A percentile compares a stretch with the other conserved stretches of the same genome.
Evolutionary conservation across 352 stramenopile genomes (phyloP).

Genomic region (Phytophthora ohioensis): DNA sequence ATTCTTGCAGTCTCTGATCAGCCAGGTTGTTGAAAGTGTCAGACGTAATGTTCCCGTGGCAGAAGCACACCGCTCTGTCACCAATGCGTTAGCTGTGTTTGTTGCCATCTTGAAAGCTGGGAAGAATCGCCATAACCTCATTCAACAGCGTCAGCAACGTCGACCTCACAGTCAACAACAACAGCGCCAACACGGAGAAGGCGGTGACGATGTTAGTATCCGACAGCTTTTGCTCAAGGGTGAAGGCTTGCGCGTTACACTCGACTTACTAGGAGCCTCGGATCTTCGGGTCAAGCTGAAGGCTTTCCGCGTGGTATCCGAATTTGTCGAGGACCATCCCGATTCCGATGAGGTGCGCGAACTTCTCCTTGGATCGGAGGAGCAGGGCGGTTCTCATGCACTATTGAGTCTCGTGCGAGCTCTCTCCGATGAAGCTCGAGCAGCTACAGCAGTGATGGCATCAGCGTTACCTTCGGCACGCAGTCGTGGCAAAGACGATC

Average conservation of each 20-base stretch:
- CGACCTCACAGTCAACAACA: constrained; percentile 30
- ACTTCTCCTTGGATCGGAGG: constrained; percentile 38
- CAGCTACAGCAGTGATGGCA: constrained; percentile 13
- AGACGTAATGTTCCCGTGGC: constrained; percentile 44
- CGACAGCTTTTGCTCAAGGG: constrained; percentile 46
- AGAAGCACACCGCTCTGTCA: constrained; percentile 47
- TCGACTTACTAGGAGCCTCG: constrained; percentile 52
- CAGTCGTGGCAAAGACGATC: constrained; percentile 18
- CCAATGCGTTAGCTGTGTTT: constrained; percentile 57
- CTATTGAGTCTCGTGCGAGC: constrained; percentile 60
- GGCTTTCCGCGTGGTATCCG: constrained; percentile 50
- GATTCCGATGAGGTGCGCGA: constrained; percentile 35
- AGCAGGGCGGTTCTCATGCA: constrained; percentile 39
- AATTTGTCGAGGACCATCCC: constrained; percentile 58
- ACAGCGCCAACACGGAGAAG: constrained; percentile 2
- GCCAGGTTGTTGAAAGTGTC: constrained; percentile 43
- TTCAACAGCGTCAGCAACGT: constrained; percentile 36
- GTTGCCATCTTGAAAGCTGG: constrained; percentile 47
- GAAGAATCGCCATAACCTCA: constrained; percentile 30
- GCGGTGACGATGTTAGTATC: constrained; percentile 15
- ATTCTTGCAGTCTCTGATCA: constrained; percentile 26
- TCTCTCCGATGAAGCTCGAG: constrained; percentile 57
- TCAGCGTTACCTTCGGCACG: constrained; percentile 18
- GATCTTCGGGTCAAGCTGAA: constrained; percentile 57
- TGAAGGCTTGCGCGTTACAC: constrained; percentile 47